phyloP scores from a whole-genome alignment of 768 basidiomycete genomes.

The Exidia glandulosa region DNA sequence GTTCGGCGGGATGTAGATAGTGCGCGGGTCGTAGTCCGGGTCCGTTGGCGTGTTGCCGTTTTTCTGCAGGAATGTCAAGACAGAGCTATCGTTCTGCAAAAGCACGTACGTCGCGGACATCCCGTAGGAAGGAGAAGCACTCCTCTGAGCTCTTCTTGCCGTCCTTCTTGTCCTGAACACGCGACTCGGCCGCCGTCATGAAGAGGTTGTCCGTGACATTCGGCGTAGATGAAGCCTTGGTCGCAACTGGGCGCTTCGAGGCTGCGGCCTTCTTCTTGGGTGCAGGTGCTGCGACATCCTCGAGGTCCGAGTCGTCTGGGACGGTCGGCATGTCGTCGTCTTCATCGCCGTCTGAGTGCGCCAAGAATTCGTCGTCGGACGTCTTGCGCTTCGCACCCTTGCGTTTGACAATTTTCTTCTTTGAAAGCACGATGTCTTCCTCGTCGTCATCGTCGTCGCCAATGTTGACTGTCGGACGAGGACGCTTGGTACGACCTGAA shows the following conservation, averaged over 20 bases:
- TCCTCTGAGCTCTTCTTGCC: constrained; percentile 73
- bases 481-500: constrained; percentile 46
- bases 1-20: constrained; percentile 63
- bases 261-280: constrained; percentile 22
- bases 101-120: constrained; percentile 55
- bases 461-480: constrained; percentile 36
- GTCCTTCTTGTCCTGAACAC: constrained; percentile 64
- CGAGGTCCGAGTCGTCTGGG: no score
- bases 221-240: neutral
- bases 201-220: constrained; percentile 26
- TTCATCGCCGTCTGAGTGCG: constrained; percentile 16
- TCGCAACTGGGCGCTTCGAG: constrained; percentile 24
- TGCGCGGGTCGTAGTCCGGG: constrained; percentile 82
- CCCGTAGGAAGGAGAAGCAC: constrained; percentile 62
- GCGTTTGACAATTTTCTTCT: constrained; percentile 22
- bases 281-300: constrained; percentile 4
- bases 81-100: neutral
- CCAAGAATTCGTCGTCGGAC: constrained; percentile 9
- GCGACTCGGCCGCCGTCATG: constrained; percentile 74
- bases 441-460: constrained; percentile 26
- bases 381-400: constrained; percentile 1
- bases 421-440: constrained; percentile 26
- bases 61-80: constrained; percentile 38
- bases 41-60: constrained; percentile 70
- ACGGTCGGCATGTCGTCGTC: no score